Conservation (phyloP, 2,329 filamentous ascomycete species). For the Byssothecium circinans region DNA sequence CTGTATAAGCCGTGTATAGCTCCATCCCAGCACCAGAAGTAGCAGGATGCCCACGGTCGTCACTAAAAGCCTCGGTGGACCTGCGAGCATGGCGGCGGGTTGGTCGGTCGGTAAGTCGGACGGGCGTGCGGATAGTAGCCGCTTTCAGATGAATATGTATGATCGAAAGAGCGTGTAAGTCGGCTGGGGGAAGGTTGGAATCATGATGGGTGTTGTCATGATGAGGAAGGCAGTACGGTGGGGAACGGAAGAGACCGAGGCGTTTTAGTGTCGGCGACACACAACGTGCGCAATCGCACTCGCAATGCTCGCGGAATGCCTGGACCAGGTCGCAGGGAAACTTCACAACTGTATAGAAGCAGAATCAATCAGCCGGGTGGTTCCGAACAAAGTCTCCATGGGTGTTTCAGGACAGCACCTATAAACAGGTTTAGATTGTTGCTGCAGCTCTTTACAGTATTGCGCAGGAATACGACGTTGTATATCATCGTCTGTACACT, state of each 20-base stretch:
- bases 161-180: too few species aligned
- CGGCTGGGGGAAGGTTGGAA: not conserved
- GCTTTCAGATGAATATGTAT: conserved; percentile 5
- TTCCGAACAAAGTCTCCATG: not conserved
- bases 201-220: not conserved
- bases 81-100: conserved; percentile 41
- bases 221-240: not conserved
- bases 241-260: not conserved
- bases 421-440: not conserved
- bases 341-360: not conserved
- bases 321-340: not conserved
- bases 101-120: too few species aligned
- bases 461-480: not conserved
- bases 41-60: conserved; percentile 31
- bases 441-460: not conserved
- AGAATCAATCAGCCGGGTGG: not conserved
- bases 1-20: conserved; percentile 27
- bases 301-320: not conserved
- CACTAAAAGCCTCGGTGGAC: conserved; percentile 37
- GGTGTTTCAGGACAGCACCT: not conserved
- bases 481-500: not conserved
- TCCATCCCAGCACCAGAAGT: conserved; percentile 32
- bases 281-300: too few species aligned
- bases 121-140: not conserved
- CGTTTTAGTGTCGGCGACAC: not conserved